These are phyloP conservation scores for Crucibulum laeve DNA, from an alignment of 768 basidiomycete genomes.

Conservation along the genomic window DNA sequence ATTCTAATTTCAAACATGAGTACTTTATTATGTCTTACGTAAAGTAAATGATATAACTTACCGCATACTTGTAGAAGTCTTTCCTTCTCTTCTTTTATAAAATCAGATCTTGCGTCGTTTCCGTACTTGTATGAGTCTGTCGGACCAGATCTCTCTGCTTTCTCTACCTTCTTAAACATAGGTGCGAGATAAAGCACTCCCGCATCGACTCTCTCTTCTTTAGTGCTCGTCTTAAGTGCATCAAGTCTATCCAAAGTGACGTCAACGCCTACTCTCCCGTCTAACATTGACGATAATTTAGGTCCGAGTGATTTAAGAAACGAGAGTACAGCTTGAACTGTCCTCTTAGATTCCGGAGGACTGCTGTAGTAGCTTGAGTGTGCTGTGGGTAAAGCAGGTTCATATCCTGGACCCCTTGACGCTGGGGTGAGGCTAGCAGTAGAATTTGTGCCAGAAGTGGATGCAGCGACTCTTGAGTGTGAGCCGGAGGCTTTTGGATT, in stretches of 20 bases:
- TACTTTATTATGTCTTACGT: background rate
- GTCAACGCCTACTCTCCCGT: constrained; percentile 14
- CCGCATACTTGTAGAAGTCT: constrained; percentile 25
- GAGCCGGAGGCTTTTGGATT: background rate
- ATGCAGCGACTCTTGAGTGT: background rate
- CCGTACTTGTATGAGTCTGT: no score
- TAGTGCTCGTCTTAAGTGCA: constrained; percentile 30
- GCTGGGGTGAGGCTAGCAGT: background rate
- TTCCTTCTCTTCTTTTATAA: constrained; percentile 12
- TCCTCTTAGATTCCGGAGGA: constrained; percentile 13
- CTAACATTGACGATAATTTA: constrained; percentile 36
- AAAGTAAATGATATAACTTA: constrained; percentile 9
- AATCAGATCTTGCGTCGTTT: no score
- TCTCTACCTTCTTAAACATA: constrained; percentile 19
- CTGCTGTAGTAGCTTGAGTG: background rate
- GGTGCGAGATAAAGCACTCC: constrained; percentile 60
- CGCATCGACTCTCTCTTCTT: constrained; percentile 29
- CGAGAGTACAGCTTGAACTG: constrained; percentile 34
- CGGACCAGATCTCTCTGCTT: no score
- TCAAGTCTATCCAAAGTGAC: constrained; percentile 44
- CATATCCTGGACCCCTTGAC: background rate
- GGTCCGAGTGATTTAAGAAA: constrained; percentile 39
- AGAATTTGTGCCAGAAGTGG: background rate
- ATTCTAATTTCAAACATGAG: background rate
- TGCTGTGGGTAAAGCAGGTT: background rate